phyloP scores from a whole-genome alignment of 768 basidiomycete genomes.

The Suillus plorans region DNA sequence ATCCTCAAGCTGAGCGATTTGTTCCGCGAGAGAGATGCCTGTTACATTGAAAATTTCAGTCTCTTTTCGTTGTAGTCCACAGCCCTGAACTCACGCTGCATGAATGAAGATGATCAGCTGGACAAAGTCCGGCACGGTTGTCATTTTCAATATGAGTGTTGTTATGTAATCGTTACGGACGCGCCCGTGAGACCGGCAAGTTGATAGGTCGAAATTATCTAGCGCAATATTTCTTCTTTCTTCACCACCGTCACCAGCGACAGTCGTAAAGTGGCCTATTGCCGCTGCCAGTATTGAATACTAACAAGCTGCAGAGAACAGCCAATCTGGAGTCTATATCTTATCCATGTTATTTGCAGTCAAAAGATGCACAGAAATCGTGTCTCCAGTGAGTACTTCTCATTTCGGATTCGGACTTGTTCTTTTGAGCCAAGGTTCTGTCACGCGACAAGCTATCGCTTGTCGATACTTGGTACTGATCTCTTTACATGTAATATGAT shows the following conservation, averaged over 20 bases:
- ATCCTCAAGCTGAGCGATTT: slow-evolving; percentile 78
- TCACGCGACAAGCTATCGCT: slow-evolving; percentile 38
- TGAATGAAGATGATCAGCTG: slow-evolving; percentile 10
- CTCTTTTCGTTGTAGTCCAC: not conserved
- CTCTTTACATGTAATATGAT: slow-evolving; percentile 39
- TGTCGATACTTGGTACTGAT: slow-evolving; percentile 29
- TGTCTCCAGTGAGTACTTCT: slow-evolving; percentile 30
- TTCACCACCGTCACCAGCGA: slow-evolving; percentile 34
- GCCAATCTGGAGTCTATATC: slow-evolving; percentile 37
- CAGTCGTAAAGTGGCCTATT: slow-evolving; percentile 26
- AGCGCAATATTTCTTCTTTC: slow-evolving; percentile 21
- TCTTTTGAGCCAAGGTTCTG: slow-evolving; percentile 17
- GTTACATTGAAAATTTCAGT: slow-evolving; percentile 1
- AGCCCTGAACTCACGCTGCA: slow-evolving; percentile 29
- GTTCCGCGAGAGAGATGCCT: slow-evolving; percentile 70
- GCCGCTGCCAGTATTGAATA: slow-evolving; percentile 23
- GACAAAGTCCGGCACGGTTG: not conserved
- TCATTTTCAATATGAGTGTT: not conserved
- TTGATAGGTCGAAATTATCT: slow-evolving; percentile 23
- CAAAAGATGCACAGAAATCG: slow-evolving; percentile 40
- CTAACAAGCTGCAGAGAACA: slow-evolving; percentile 16
- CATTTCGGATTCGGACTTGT: slow-evolving; percentile 23
- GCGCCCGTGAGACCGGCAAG: slow-evolving; percentile 22
- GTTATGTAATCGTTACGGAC: slow-evolving; percentile 20
- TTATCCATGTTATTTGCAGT: slow-evolving; percentile 35